Base-by-base conservation (phyloP, 225 moss, liverwort and hornwort species). In the Pseudisothecium myosuroides region DNA sequence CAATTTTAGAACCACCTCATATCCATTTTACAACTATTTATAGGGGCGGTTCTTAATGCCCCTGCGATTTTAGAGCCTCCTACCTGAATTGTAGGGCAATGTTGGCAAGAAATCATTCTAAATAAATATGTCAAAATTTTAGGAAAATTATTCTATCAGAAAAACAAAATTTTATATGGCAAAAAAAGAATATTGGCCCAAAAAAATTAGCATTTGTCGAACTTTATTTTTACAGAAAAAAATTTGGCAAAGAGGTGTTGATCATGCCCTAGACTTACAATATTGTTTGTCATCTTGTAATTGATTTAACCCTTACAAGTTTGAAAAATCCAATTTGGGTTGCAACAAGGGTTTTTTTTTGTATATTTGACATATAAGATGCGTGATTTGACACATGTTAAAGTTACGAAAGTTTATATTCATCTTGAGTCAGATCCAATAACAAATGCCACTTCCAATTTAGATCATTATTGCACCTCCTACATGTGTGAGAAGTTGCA, bases 191-290 rank as follows among this genome's bases (percentile, higher is more conserved):
- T 7, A 20, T 7, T 2, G 0, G 3, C 2, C 27, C 49, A 49
- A 75, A 49, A 10, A 45, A 26, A 17, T 7, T 19, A 20, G 12
- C 12, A 32, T 32, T 49, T 12, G 1, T 31, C 0, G 0, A 20
- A 32, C 5, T 28, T 32, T 20, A 12, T 20, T 49, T 32, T 31
- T 31, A 0, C 0, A 0, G 0, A 32, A 17, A 45, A 29, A 29
- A 29, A 1, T 3, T 12, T 32, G 7, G 6, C 1, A 7, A 5
- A 20, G 1, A 49, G 0, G 18, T 12, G 2, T 1, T 17, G 10
- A 75, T 2, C 2, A 9, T 49, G 4, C 0, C 12, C 1, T 32
- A 2, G 0, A 75, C 4, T 75, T 75, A 19, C 1, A 0, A 0
- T 49, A 75, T 29, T 17, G 1, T 74, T 74, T 29, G 47, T 74